Base-by-base conservation (phyloP, 225 moss, liverwort and hornwort genomes). In the Asterella californica region DNA sequence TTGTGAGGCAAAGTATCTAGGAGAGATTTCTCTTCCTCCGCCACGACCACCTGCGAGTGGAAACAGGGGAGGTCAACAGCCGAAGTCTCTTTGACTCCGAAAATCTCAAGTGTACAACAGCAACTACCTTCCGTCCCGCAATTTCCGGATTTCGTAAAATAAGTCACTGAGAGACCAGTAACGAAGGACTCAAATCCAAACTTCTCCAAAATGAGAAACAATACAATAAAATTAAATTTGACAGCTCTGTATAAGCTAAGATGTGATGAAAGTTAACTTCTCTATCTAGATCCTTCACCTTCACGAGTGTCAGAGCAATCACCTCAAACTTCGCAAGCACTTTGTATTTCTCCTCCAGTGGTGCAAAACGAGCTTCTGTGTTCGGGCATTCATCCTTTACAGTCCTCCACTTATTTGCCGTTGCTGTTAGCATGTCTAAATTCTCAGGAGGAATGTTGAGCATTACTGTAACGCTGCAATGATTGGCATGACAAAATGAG, bases 281-380 rank as follows among this genome's bases (percentile, higher is more conserved):
- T n/a, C n/a, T n/a, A n/a, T n/a, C 42, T 7, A 42, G 7, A 42
- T 42, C 7, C 42, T 42, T 3, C 42, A 42, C 7, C 37, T 71
- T 3, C 38, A 38, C 17, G 18, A 6, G 67, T 25, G 17, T 53
- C 17, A 37, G 33, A 83, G 2, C 29, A 4, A 1, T n/a, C 80
- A 93, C 93, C 91, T 94, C 91, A 74, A 91, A 91, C 65, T 91
- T 94, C 5, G 79, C 82, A 15, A 94, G 85, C n/a, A 90, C 85
- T 79, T 83, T 82, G 72, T 89, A 94, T 64, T 90, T 94, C 37
- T 94, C 93, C 72, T 87, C 83, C 6, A 94, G 82, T 52, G 91
- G 93, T 18, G 86, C 83, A 82, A 94, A 94, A 15, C 89, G 89
- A 30, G 86, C 84, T 60, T 91, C 90, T 10, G 57, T 90, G 32